A percentile compares a stretch with the other conserved stretches of the same genome.
Evolutionary conservation across 495 filamentous ascomycete genomes (phyloP).

Genomic region (Elaphomyces granulatus): DNA sequence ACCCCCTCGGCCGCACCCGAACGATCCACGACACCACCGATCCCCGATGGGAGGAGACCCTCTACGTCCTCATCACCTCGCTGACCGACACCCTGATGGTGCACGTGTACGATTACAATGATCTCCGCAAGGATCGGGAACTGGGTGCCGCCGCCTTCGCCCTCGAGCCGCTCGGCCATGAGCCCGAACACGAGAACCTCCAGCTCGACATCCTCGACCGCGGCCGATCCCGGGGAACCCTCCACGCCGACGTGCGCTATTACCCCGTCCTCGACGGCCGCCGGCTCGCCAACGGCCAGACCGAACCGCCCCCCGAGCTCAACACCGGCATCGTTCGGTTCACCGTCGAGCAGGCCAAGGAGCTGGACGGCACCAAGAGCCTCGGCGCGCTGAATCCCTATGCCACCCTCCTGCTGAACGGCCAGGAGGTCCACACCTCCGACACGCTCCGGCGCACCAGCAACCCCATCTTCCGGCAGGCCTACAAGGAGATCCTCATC

Average conservation of each 20-base stretch:
- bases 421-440: conserved; percentile 70
- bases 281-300: conserved; percentile 59
- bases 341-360: conserved; percentile 89
- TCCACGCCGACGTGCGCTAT: conserved; percentile 77
- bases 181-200: conserved; percentile 69
- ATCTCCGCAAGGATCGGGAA: conserved; percentile 90
- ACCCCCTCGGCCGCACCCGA: conserved; percentile 76
- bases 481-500: conserved; percentile 81
- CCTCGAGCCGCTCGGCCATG: conserved; percentile 61
- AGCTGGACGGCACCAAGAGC: conserved; percentile 81
- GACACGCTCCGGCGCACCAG: conserved; percentile 92
- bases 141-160: conserved; percentile 74
- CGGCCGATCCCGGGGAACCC: conserved; percentile 64
- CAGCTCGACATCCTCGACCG: conserved; percentile 72
- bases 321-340: conserved; percentile 88
- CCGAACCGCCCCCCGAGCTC: conserved; percentile 67
- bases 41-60: conserved; percentile 90
- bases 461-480: conserved; percentile 85
- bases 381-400: conserved; percentile 85
- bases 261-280: conserved; percentile 76
- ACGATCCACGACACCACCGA: conserved; percentile 68
- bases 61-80: conserved; percentile 85
- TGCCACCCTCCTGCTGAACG: conserved; percentile 72
- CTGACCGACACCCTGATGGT: conserved; percentile 75
- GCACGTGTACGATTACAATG: conserved; percentile 83